Conservation (phyloP, 2,329 filamentous ascomycete genomes). For the Fusarium sulawesiense region DNA sequence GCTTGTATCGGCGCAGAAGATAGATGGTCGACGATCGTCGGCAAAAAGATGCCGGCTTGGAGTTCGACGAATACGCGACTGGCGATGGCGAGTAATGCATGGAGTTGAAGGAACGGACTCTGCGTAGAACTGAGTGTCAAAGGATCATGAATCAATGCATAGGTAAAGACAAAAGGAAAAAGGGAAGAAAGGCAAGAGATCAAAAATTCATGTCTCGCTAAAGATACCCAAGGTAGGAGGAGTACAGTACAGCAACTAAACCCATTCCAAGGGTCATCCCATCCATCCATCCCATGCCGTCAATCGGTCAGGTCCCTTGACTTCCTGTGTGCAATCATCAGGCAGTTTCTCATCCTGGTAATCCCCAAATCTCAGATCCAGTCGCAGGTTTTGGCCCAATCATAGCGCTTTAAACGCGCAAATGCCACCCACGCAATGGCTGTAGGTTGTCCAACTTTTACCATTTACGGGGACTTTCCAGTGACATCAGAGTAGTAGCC, state of each 20-base stretch:
- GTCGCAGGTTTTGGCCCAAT: constrained; percentile 22
- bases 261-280: constrained; percentile 29
- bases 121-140: constrained; percentile 1
- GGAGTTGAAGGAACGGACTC: constrained; percentile 3
- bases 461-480: constrained; percentile 12
- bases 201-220: constrained; percentile 24
- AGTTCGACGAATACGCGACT: constrained; percentile 22
- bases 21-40: not conserved
- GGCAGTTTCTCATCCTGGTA: constrained; percentile 26
- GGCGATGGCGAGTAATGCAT: constrained; percentile 28
- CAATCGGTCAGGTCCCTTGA: constrained; percentile 30
- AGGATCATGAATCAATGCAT: not conserved
- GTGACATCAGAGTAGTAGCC: constrained; percentile 35
- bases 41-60: constrained; percentile 19
- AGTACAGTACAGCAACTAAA: constrained; percentile 13
- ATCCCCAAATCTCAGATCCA: constrained; percentile 34
- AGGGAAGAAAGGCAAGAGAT: constrained; percentile 3
- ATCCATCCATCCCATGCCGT: constrained; percentile 2
- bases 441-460: constrained; percentile 3
- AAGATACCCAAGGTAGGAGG: constrained; percentile 16
- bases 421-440: constrained; percentile 21
- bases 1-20: constrained; percentile 2
- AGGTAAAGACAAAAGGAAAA: not conserved
- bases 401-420: not conserved
- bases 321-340: constrained; percentile 35